These are phyloP conservation scores for Candida anglica DNA, from an alignment of 805 yeast genomes.

Conservation along the genomic window DNA sequence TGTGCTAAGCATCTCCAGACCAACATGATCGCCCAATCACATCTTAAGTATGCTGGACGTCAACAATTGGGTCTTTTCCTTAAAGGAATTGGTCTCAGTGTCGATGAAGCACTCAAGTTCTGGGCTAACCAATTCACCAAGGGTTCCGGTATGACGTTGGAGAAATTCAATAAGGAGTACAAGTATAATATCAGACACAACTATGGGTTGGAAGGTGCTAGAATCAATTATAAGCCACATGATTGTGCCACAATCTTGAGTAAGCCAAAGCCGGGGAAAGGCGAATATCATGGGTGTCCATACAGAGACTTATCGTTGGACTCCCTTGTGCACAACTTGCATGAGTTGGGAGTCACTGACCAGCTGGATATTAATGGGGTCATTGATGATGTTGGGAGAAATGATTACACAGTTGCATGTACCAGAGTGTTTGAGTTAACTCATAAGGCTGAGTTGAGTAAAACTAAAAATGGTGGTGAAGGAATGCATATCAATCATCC, in stretches of 20 bases:
- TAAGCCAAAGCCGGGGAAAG: conserved; percentile 63
- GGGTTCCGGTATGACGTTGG: conserved; percentile 53
- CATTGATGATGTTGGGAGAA: conserved; percentile 60
- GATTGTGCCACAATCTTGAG: conserved; percentile 75
- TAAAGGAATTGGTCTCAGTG: conserved; percentile 82
- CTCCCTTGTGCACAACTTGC: conserved; percentile 51
- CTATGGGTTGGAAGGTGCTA: conserved; percentile 89
- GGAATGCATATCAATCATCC: conserved; percentile 78
- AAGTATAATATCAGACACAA: conserved; percentile 82
- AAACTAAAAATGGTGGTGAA: conserved; percentile 38
- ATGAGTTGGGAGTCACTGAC: conserved; percentile 62
- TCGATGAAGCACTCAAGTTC: conserved; percentile 83
- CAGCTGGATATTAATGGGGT: conserved; percentile 55
- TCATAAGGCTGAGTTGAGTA: conserved; percentile 42
- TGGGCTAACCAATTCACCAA: conserved; percentile 75
- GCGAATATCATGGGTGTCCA: conserved; percentile 90
- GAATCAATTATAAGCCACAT: conserved; percentile 82
- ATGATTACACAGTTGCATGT: conserved; percentile 82
- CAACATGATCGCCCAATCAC: conserved; percentile 58
- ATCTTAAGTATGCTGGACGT: conserved; percentile 79
- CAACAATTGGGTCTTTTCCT: conserved; percentile 81
- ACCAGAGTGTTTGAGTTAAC: conserved; percentile 81
- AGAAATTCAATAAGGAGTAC: conserved; percentile 83
- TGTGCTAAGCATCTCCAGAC: conserved; percentile 69
- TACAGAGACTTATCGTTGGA: conserved; percentile 74